Evolutionary conservation across 441 rosid species (phyloP), one percentile per base, ranked within the genome.

Genomic region (Omphalea diandra): DNA sequence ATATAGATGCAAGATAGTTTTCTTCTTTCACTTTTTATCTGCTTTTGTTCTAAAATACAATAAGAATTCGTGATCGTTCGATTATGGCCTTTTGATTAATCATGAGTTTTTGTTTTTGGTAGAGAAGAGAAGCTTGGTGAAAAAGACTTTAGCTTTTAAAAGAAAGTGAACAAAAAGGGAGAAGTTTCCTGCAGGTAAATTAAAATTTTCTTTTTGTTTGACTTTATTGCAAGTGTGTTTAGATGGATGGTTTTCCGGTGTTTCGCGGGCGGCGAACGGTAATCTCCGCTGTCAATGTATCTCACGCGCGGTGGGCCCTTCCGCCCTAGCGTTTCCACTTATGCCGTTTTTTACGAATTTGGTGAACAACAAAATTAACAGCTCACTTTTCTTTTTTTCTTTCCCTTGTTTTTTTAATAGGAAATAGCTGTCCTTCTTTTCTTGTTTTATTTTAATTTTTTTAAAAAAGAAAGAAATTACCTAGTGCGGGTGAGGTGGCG

Each of bases 351-450:
- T n/a, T n/a, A n/a, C n/a, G n/a, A n/a, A n/a, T n/a, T n/a, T n/a
- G n/a, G n/a, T n/a, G n/a, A n/a, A n/a, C n/a, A n/a, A n/a, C n/a
- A n/a, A n/a, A n/a, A n/a, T n/a, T n/a, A n/a, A n/a, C n/a, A n/a
- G n/a, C n/a, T n/a, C n/a, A n/a, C n/a, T 56, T 63, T 66, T 76
- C 53, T 69, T 43, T 57, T 64, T 65, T 75, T n/a, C n/a, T n/a
- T n/a, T n/a, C n/a, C n/a, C n/a, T n/a, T n/a, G n/a, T n/a, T n/a
- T 58, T 67, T 40, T 36, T 40, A 7, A 73, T 65, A 65, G 68
- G n/a, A n/a, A 61, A 77, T 82, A 75, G 86, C 83, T 79, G 83
- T 85, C 88, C 65, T 77, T n/a, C n/a, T n/a, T 82, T 81, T 35
- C 33, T 61, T 60, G 32, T 79, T 67, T 59, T 52, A 66, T 54